Conservation (phyloP, 75 land plant genomes). For the Cryptomeria japonica region DNA sequence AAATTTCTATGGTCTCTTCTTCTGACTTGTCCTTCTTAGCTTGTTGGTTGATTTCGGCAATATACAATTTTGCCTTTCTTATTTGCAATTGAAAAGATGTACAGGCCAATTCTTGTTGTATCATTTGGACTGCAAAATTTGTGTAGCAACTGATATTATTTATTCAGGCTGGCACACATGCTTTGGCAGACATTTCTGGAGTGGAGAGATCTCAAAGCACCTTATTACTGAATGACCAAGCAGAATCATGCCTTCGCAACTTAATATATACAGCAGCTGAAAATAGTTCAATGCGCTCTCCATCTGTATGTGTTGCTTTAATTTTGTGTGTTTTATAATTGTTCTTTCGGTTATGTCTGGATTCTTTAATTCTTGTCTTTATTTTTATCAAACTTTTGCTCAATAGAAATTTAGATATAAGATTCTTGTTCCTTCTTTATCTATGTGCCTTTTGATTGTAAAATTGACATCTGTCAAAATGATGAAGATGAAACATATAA, state of each 20-base stretch:
- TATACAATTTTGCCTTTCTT: background rate
- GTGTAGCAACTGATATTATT: background rate
- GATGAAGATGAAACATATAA: background rate
- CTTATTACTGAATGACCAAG: constrained; percentile 30
- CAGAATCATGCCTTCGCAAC: constrained; percentile 59
- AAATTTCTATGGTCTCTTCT: too few species aligned
- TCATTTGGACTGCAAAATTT: background rate
- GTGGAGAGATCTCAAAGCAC: constrained; percentile 31
- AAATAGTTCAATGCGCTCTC: constrained; percentile 46
- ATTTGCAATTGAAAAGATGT: background rate
- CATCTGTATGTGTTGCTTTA: constrained; percentile 38
- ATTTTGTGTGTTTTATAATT: background rate
- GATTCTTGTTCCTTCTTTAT: background rate
- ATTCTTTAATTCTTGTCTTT: background rate
- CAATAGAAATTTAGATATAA: background rate
- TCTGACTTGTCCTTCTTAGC: background rate
- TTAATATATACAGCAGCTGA: constrained; percentile 61
- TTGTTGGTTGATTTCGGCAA: background rate
- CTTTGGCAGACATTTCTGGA: constrained; percentile 72
- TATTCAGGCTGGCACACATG: constrained; percentile 74
- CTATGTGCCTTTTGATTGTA: background rate
- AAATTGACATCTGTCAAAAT: too few species aligned
- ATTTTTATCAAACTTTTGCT: background rate
- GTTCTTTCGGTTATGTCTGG: background rate
- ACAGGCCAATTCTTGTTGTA: background rate